These are phyloP conservation scores for Suillus paluster DNA, from an alignment of 768 basidiomycete species.

Conservation along the genomic window DNA sequence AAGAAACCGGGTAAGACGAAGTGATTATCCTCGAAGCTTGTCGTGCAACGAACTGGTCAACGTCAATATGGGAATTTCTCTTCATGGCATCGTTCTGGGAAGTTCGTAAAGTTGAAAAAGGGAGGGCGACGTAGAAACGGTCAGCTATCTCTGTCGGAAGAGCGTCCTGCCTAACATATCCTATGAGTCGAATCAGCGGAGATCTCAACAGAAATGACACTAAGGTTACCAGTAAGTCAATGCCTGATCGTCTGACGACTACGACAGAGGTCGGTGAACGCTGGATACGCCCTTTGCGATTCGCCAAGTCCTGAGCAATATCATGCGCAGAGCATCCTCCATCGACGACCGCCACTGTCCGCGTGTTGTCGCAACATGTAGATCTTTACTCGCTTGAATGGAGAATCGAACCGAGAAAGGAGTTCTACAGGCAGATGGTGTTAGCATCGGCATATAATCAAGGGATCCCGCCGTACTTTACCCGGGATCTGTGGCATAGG, in stretches of 20 bases:
- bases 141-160: slow-evolving; percentile 16
- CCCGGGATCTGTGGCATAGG: slow-evolving; percentile 1
- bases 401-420: slow-evolving; percentile 3
- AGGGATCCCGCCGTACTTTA: neutral
- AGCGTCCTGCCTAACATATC: slow-evolving; percentile 13
- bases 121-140: slow-evolving; percentile 14
- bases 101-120: slow-evolving; percentile 8
- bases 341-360: slow-evolving; percentile 13
- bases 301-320: slow-evolving; percentile 16
- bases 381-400: slow-evolving; percentile 10
- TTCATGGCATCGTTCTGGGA: neutral
- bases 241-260: slow-evolving; percentile 12
- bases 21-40: neutral
- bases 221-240: slow-evolving; percentile 7
- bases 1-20: neutral
- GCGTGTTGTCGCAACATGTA: neutral
- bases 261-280: slow-evolving; percentile 16
- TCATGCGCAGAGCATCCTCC: slow-evolving; percentile 20
- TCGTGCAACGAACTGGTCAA: slow-evolving; percentile 13
- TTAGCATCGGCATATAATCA: neutral
- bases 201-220: neutral
- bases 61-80: no score
- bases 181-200: neutral
- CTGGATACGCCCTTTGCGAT: slow-evolving; percentile 10
- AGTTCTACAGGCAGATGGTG: neutral